Percentiles rank a stretch among this genome's conserved stretches.
phyloP scores from a whole-genome alignment of 2,329 filamentous ascomycete genomes.

The Xylariaceae sp. region DNA sequence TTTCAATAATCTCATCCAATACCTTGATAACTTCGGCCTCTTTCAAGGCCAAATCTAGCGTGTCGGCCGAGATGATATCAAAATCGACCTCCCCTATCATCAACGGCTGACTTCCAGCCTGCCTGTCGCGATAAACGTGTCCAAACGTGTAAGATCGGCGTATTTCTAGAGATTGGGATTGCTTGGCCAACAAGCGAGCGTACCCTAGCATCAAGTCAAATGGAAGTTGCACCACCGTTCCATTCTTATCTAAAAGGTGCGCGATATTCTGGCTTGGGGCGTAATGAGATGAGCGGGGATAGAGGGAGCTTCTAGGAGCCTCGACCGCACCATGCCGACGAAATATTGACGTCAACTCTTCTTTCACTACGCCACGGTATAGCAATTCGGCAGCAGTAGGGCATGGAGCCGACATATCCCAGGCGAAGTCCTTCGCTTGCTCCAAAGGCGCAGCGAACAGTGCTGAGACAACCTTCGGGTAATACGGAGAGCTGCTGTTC shows the following conservation, averaged over 20 bases:
- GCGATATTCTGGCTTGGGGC: slow-evolving; percentile 61
- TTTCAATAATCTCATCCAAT: slow-evolving; percentile 79
- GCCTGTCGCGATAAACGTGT: slow-evolving; percentile 75
- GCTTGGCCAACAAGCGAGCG: slow-evolving; percentile 76
- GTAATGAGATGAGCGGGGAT: slow-evolving; percentile 80
- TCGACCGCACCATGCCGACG: slow-evolving; percentile 86
- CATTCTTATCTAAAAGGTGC: slow-evolving; percentile 74
- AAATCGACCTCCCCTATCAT: slow-evolving; percentile 91
- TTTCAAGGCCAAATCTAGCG: slow-evolving; percentile 77
- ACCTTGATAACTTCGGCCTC: slow-evolving; percentile 95
- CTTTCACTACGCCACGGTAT: slow-evolving; percentile 68
- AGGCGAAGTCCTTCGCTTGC: slow-evolving; percentile 75
- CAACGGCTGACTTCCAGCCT: slow-evolving; percentile 74
- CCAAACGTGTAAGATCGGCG: slow-evolving; percentile 84
- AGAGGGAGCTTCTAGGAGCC: slow-evolving; percentile 66
- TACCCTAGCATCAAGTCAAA: slow-evolving; percentile 89
- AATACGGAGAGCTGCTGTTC: slow-evolving; percentile 80
- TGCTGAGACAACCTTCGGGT: slow-evolving; percentile 81
- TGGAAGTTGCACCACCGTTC: slow-evolving; percentile 88
- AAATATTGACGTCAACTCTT: slow-evolving; percentile 73
- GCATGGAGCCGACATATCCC: slow-evolving; percentile 62
- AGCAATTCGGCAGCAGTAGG: slow-evolving; percentile 59
- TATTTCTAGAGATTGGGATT: slow-evolving; percentile 55
- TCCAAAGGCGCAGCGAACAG: slow-evolving; percentile 74
- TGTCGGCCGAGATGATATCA: slow-evolving; percentile 83